Base-by-base conservation (phyloP, 2,329 filamentous ascomycete species). In the Alternaria viburni region DNA sequence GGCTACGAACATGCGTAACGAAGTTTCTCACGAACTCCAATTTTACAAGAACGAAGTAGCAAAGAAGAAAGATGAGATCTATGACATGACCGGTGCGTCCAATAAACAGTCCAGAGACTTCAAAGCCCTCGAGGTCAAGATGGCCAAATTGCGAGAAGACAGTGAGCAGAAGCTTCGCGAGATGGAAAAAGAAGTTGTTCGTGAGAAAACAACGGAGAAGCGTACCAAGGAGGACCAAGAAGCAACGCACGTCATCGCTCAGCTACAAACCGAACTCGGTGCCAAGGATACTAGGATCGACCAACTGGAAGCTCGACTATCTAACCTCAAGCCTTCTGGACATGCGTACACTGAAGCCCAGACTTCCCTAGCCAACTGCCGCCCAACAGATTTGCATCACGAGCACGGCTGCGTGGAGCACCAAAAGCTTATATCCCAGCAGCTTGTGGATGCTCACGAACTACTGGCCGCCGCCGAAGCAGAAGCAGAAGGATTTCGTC, bases 391-490 rank as follows among this genome's bases (percentile, higher is more conserved):
- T 19, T 4, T 26, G 2, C 28, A 59, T n/a, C 13, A 46, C 21
- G n/a, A 26, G 1, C 28, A 61, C 6, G 23, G 26, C 15, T 59
- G 60, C 43, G 49, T 19, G 19, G 30, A 59, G n/a, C 36, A 49
- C 15, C 17, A 17, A 5, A 30, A 12, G 9, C 11, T 6, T n/a
- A 28, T 49, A 25, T 21, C 15, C 4, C 25, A 60, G 11, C 11
- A 63, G 26, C 9, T 63, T 19, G 28, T 17, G n/a, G 41, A 57
- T 13, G 61, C 61, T 12, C 11, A 41, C 12, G 41, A 26, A 4
- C n/a, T 54, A 6, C 59, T 56, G 17, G 43, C n/a, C 3, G 59
- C 54, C 2, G 49, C 54, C 4, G 59, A 65, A 23, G 49, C 51
- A 19, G 56, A 61, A 44, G 17, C 30, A 4, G 44, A 57, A 17